phyloP scores from a whole-genome alignment of 352 stramenopile genomes.

The Globisporangium splendens region DNA sequence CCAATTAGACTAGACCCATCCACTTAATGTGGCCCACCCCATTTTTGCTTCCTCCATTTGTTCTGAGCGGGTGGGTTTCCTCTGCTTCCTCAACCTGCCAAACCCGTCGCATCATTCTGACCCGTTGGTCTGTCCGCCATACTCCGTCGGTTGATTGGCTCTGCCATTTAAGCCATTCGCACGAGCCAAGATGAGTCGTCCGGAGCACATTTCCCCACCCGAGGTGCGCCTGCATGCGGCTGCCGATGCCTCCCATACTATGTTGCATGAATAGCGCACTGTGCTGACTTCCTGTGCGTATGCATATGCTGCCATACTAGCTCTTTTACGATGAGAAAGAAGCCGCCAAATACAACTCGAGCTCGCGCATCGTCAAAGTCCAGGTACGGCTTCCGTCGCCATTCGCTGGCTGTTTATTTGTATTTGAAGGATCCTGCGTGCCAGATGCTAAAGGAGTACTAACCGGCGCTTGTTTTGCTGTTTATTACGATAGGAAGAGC shows the following conservation, averaged over 20 bases:
- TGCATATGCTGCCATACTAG: conserved; percentile 23
- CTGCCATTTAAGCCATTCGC: background rate
- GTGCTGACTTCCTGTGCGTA: background rate
- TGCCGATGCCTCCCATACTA: background rate
- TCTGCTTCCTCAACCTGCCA: too few species aligned
- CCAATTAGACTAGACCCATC: too few species aligned
- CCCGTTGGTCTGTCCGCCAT: too few species aligned
- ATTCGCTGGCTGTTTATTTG: background rate
- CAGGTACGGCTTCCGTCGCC: conserved; percentile 46
- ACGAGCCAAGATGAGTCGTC: conserved; percentile 64
- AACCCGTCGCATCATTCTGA: too few species aligned
- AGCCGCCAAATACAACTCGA: conserved; percentile 91
- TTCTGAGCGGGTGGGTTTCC: too few species aligned
- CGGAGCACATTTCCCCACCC: conserved; percentile 81
- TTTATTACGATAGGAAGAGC: conserved; percentile 65
- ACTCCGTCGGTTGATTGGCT: conserved; percentile 14
- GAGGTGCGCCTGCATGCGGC: conserved; percentile 40
- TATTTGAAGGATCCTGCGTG: background rate
- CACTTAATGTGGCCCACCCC: too few species aligned
- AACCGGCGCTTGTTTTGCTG: background rate
- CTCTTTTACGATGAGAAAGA: conserved; percentile 93
- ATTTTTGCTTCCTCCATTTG: too few species aligned
- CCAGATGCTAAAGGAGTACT: background rate
- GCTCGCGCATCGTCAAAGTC: conserved; percentile 91
- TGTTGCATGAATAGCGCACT: too few species aligned